Percentiles rank a stretch among this genome's conserved stretches.
These are phyloP conservation scores for Neurospora sp. DNA, from an alignment of 495 filamentous ascomycete species.

Conservation along the genomic window DNA sequence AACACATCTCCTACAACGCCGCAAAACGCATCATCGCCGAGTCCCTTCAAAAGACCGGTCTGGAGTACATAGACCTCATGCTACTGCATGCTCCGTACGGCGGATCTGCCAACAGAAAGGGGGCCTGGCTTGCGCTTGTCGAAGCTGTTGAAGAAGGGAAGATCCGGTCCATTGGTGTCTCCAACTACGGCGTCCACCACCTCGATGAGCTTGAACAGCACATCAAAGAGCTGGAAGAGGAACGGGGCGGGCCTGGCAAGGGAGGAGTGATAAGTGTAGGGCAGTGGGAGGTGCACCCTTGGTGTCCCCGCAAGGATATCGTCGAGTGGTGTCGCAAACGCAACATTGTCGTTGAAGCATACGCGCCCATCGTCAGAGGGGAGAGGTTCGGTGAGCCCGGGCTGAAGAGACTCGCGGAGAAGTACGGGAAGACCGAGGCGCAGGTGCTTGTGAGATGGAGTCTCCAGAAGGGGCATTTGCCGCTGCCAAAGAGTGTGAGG, in stretches of 20 bases:
- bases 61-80: constrained; percentile 56
- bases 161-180: constrained; percentile 53
- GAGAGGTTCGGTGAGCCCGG: constrained; percentile 54
- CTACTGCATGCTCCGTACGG: constrained; percentile 54
- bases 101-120: constrained; percentile 45
- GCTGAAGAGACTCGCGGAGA: constrained; percentile 50
- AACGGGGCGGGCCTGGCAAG: constrained; percentile 37
- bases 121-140: constrained; percentile 52
- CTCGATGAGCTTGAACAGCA: constrained; percentile 64
- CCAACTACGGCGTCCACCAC: constrained; percentile 61
- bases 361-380: constrained; percentile 65
- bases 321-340: constrained; percentile 62
- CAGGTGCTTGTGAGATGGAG: constrained; percentile 84
- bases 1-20: constrained; percentile 32
- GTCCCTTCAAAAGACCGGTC: constrained; percentile 37
- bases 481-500: constrained; percentile 69
- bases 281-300: constrained; percentile 87
- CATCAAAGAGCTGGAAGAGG: constrained; percentile 53
- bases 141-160: constrained; percentile 55
- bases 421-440: constrained; percentile 61
- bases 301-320: constrained; percentile 69
- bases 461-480: constrained; percentile 67
- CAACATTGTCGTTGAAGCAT: constrained; percentile 67
- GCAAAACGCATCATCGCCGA: constrained; percentile 41
- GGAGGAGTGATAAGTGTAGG: constrained; percentile 72